These are phyloP conservation scores for Apophysomyces trapeziformis DNA, from an alignment of 371 early-diverging fungal species.

Conservation along the genomic window DNA sequence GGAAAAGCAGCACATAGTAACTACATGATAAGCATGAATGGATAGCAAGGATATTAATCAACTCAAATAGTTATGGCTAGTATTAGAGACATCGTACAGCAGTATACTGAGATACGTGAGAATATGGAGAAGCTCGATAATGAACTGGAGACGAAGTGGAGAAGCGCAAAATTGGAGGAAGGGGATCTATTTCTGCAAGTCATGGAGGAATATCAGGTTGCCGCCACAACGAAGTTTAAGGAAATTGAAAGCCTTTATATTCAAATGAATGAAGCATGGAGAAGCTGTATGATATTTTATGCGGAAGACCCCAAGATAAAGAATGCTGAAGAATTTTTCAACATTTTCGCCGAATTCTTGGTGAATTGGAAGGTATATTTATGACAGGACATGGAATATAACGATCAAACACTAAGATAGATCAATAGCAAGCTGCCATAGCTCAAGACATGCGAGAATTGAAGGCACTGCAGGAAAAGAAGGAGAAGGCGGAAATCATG, in stretches of 20 bases:
- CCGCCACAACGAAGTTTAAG: conserved; percentile 11
- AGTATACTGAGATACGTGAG: conserved; percentile 35
- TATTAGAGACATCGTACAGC: conserved; percentile 33
- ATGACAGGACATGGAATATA: not conserved
- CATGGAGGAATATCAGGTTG: conserved; percentile 11
- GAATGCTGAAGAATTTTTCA: conserved; percentile 89
- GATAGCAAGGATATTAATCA: not conserved
- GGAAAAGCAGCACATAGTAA: conserved; percentile 24
- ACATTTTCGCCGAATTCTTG: conserved; percentile 76
- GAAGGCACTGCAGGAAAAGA: conserved; percentile 11
- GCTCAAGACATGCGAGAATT: conserved; percentile 8
- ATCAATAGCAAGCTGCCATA: conserved; percentile 8
- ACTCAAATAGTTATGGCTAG: conserved; percentile 27
- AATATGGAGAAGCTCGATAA: conserved; percentile 25
- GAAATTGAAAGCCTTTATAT: conserved; percentile 14
- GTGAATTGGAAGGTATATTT: conserved; percentile 61
- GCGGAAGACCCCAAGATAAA: conserved; percentile 82
- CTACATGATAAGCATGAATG: not conserved
- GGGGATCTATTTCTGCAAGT: conserved; percentile 10
- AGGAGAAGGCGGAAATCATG: conserved; percentile 1
- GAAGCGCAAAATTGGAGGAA: not conserved
- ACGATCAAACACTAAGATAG: not conserved
- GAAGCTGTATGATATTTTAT: conserved; percentile 35
- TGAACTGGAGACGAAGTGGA: conserved; percentile 29
- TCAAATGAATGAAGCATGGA: conserved; percentile 17